Base-by-base conservation (phyloP, 768 basidiomycete species). In the Hericium coralloides region DNA sequence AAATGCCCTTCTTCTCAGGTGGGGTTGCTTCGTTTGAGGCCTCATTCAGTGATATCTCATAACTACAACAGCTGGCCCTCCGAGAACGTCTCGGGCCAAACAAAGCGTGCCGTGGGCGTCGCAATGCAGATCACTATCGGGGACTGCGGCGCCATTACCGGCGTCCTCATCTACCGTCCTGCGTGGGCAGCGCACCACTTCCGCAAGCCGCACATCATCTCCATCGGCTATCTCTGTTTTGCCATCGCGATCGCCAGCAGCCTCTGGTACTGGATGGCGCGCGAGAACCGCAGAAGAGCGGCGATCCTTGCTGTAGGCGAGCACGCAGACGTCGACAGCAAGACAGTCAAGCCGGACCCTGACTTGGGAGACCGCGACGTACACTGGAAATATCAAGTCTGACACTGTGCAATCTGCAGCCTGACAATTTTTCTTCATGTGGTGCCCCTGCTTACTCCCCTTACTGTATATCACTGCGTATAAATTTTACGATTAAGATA, bases 1-100 rank as follows among this genome's bases (percentile, higher is more conserved):
- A 12, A 83, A 79, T 61, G 76, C 82, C 1, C 67, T 83, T 10
- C 69, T 84, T 38, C 66, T 84, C 17, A 80, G 79, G 81, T 77
- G 25, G 22, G 64, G 51, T 14, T 10, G 3, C 22, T 7, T 25
- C 4, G 4, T 4, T 17, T 55, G 20, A 18, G 18, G 22, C 31
- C n/a, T 18, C 36, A 14, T 20, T 17, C 4, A 15, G 22, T 25
- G 12, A 8, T 8, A 10, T 17, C 51, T 31, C 17, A 22, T 14
- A 49, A 20, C n/a, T n/a, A 55, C 26, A 15, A 22, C 26, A 48
- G 58, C 41, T 84, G 84, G 80, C 81, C 82, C 0, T 74, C 78
- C 17, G 83, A 85, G 67, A 85, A 85, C 59, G 81, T 86, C n/a
- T 82, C 82, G 12, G 80, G 78, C 12, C 83, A 85, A 61, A 85